phyloP scores from a whole-genome alignment of 129 eudicot genomes.

The Flaveria brownii region DNA sequence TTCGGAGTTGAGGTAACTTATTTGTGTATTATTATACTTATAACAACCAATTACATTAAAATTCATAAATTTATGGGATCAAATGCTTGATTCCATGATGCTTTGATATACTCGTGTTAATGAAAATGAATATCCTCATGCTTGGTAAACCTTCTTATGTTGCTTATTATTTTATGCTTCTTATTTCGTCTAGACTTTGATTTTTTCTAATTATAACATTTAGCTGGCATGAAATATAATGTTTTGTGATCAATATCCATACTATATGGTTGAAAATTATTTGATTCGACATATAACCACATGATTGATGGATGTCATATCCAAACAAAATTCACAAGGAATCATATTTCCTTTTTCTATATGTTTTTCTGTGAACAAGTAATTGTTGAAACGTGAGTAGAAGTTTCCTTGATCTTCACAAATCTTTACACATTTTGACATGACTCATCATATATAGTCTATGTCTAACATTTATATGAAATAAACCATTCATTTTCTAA shows the following conservation, averaged over 20 bases:
- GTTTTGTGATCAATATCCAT: background rate
- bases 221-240: background rate
- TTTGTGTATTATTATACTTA: too few species aligned
- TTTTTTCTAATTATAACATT: background rate
- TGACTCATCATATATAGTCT: constrained; percentile 4
- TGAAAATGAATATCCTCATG: background rate
- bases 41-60: too few species aligned
- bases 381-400: background rate
- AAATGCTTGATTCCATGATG: too few species aligned
- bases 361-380: background rate
- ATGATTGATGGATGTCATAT: background rate
- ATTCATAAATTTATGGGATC: too few species aligned
- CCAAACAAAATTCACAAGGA: background rate
- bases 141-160: background rate
- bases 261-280: background rate
- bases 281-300: constrained; percentile 4
- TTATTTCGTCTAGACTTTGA: background rate
- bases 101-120: background rate
- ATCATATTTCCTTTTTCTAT: background rate
- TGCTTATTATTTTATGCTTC: background rate
- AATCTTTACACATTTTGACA: background rate
- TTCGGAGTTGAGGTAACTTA: too few species aligned
- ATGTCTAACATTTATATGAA: background rate
- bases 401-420: background rate
- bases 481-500: background rate